Evolutionary conservation across 352 stramenopile genomes (phyloP).

Genomic region (Pythium apleroticum): DNA sequence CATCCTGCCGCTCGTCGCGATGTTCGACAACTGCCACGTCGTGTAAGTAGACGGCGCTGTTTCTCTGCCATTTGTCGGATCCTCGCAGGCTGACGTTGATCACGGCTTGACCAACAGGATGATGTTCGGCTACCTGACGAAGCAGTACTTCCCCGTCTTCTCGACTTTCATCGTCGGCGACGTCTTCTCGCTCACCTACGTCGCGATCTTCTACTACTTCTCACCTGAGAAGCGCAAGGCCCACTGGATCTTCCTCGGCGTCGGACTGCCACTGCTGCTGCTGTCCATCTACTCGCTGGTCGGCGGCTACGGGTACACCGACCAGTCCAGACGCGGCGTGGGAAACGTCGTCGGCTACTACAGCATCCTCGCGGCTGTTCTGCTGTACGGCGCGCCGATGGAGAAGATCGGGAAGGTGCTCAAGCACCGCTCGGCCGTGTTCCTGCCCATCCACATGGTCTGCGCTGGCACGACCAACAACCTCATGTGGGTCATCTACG

Average conservation of each 20-base stretch:
- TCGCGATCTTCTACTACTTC: constrained; percentile 44
- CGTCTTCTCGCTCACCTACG: constrained; percentile 43
- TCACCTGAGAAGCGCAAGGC: neutral
- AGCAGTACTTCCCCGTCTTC: constrained; percentile 50
- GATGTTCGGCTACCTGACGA: constrained; percentile 45
- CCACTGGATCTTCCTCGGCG: neutral
- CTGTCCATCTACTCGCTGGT: constrained; percentile 26
- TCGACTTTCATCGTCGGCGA: constrained; percentile 44
- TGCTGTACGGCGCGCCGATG: constrained; percentile 58
- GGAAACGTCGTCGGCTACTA: constrained; percentile 35
- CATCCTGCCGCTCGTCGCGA: constrained; percentile 47
- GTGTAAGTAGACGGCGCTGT: too few species aligned
- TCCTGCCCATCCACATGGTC: constrained; percentile 59
- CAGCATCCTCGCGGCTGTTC: constrained; percentile 44
- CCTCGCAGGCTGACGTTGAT: too few species aligned
- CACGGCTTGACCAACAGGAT: too few species aligned
- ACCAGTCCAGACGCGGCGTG: neutral
- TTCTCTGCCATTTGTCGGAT: too few species aligned
- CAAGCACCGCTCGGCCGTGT: constrained; percentile 45
- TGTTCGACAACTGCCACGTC: constrained; percentile 44
- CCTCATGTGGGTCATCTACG: constrained; percentile 51
- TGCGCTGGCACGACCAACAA: constrained; percentile 50
- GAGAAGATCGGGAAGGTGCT: constrained; percentile 51
- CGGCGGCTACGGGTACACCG: constrained; percentile 10
- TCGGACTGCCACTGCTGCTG: neutral